A percentile compares a stretch with the other conserved stretches of the same genome.
These are phyloP conservation scores for Babjeviella inositovora DNA, from an alignment of 805 yeast species.

Conservation along the genomic window DNA sequence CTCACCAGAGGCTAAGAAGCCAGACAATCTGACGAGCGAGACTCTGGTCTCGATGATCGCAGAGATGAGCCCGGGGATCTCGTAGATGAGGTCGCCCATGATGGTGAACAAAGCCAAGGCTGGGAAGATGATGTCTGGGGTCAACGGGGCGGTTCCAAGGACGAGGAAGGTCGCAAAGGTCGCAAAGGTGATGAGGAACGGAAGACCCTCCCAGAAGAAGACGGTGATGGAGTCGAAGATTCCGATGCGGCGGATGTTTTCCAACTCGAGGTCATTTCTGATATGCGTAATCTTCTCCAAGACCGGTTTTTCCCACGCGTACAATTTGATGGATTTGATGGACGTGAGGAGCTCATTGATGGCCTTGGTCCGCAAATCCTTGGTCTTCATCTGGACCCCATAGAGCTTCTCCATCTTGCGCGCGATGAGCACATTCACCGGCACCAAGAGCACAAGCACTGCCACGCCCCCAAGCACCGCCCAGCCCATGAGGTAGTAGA, in stretches of 20 bases:
- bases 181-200: constrained; percentile 46
- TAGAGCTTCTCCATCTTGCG: constrained; percentile 24
- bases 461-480: constrained; percentile 43
- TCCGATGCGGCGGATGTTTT: constrained; percentile 31
- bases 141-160: constrained; percentile 26
- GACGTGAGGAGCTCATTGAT: constrained; percentile 44
- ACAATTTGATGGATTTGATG: constrained; percentile 49
- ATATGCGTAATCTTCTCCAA: constrained; percentile 28
- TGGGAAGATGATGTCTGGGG: constrained; percentile 59
- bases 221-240: constrained; percentile 24
- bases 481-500: constrained; percentile 38
- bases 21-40: constrained; percentile 34
- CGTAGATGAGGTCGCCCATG: constrained; percentile 39
- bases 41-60: constrained; percentile 42
- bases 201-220: constrained; percentile 51
- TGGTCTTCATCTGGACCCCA: constrained; percentile 42
- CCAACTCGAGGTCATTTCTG: constrained; percentile 43
- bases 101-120: constrained; percentile 45
- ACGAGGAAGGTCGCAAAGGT: constrained; percentile 34
- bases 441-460: constrained; percentile 37
- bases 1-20: constrained; percentile 24
- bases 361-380: constrained; percentile 40
- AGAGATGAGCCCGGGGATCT: constrained; percentile 40
- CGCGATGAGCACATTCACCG: constrained; percentile 33
- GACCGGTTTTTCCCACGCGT: constrained; percentile 61